Evolutionary conservation across 768 basidiomycete species (phyloP).

Genomic region (Thelephora ganbajun): DNA sequence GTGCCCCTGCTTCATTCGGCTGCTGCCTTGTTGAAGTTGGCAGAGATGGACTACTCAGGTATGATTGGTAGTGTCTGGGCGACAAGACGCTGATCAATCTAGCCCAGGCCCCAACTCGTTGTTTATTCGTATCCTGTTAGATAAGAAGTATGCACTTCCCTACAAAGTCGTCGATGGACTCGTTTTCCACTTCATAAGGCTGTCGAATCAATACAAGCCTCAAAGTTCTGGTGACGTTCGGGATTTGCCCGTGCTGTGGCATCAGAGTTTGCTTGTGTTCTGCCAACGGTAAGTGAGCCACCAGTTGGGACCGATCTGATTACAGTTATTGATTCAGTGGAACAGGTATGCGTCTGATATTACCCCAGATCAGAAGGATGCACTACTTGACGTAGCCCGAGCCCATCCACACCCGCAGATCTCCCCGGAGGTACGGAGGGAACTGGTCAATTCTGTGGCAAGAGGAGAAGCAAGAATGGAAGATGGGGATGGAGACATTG

Average conservation of each 20-base stretch:
- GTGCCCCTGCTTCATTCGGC: slow-evolving; percentile 96
- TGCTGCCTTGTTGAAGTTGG: slow-evolving; percentile 84
- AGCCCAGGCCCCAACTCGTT: slow-evolving; percentile 74
- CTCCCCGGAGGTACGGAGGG: slow-evolving; percentile 78
- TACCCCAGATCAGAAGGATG: slow-evolving; percentile 95
- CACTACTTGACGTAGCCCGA: slow-evolving; percentile 84
- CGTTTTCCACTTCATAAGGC: slow-evolving; percentile 95
- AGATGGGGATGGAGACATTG: slow-evolving; percentile 34
- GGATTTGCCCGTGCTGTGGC: slow-evolving; percentile 94
- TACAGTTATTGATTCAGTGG: background rate
- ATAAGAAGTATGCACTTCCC: slow-evolving; percentile 96
- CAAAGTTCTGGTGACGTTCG: slow-evolving; percentile 55
- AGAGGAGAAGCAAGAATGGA: slow-evolving; percentile 67
- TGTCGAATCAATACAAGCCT: slow-evolving; percentile 82
- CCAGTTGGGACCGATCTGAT: background rate
- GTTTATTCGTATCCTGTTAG: slow-evolving; percentile 90
- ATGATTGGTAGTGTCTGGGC: slow-evolving; percentile 1
- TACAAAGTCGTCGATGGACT: slow-evolving; percentile 97
- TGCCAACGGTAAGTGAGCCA: slow-evolving; percentile 54
- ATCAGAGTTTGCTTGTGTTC: slow-evolving; percentile 91
- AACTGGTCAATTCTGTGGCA: slow-evolving; percentile 75
- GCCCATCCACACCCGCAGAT: slow-evolving; percentile 81
- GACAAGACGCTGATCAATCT: background rate
- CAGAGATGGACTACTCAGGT: slow-evolving; percentile 96
- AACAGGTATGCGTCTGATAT: slow-evolving; percentile 83